phyloP scores from a whole-genome alignment of 1,284 basidiomycete genomes.

The Chondrostereum purpureum region DNA sequence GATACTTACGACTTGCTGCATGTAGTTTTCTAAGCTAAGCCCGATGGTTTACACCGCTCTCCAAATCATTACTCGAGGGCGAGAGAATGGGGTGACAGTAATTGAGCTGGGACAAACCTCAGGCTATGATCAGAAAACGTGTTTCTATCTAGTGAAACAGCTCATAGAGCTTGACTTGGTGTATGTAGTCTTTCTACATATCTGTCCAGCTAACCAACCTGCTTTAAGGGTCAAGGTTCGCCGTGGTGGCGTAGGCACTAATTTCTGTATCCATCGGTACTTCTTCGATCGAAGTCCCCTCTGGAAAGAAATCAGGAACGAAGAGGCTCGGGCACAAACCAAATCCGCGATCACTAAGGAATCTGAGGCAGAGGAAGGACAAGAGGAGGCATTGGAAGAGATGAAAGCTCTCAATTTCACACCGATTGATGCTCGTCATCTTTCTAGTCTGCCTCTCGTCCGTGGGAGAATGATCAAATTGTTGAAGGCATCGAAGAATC shows the following conservation, averaged over 20 bases:
- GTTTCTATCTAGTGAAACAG: conserved; percentile 78
- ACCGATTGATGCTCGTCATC: conserved; percentile 67
- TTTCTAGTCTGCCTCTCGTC: conserved; percentile 66
- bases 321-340: conserved; percentile 44
- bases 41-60: conserved; percentile 81
- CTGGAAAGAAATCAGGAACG: conserved; percentile 67
- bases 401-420: conserved; percentile 45
- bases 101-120: conserved; percentile 72
- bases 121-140: conserved; percentile 86
- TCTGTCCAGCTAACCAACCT: conserved; percentile 5
- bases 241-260: conserved; percentile 68
- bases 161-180: conserved; percentile 67
- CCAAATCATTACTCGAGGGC: conserved; percentile 77
- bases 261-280: conserved; percentile 72
- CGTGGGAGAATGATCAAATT: conserved; percentile 62
- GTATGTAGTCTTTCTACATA: conserved; percentile 36
- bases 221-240: conserved; percentile 60
- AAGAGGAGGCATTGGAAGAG: conserved; percentile 19
- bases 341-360: conserved; percentile 23
- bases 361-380: conserved; percentile 29
- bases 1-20: conserved; percentile 9
- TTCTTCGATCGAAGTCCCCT: conserved; percentile 66
- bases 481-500: conserved; percentile 57
- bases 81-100: conserved; percentile 73
- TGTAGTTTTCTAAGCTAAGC: conserved; percentile 70